Evolutionary conservation across 2,329 filamentous ascomycete species (phyloP).

Genomic region (Nemania diffusa): DNA sequence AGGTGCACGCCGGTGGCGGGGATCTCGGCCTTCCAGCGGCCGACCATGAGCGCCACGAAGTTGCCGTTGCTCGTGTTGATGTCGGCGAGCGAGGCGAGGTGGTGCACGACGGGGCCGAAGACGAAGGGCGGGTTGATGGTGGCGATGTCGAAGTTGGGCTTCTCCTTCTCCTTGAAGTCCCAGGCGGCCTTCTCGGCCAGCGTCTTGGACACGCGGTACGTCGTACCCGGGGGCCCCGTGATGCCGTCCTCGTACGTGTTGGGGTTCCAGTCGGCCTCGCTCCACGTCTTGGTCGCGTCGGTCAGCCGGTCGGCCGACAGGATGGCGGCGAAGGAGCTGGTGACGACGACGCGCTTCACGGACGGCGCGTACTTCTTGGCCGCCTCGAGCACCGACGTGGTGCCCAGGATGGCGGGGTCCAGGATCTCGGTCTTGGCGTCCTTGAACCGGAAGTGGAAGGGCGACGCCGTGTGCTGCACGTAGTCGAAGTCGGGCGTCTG

Average conservation of each 20-base stretch:
- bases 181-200: slow-evolving; percentile 64
- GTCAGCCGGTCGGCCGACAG: slow-evolving; percentile 52
- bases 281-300: slow-evolving; percentile 56
- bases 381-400: slow-evolving; percentile 76
- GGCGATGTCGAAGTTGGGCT: slow-evolving; percentile 61
- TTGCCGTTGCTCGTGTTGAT: slow-evolving; percentile 66
- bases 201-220: slow-evolving; percentile 66
- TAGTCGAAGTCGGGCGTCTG: slow-evolving; percentile 62
- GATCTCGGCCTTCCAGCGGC: slow-evolving; percentile 60
- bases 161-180: slow-evolving; percentile 59
- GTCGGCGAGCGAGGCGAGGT: slow-evolving; percentile 56
- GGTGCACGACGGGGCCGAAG: slow-evolving; percentile 63
- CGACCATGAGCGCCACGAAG: slow-evolving; percentile 61
- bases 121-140: slow-evolving; percentile 67
- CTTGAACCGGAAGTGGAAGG: slow-evolving; percentile 65
- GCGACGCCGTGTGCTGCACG: slow-evolving; percentile 70
- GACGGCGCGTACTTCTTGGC: slow-evolving; percentile 66
- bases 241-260: slow-evolving; percentile 58
- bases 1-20: slow-evolving; percentile 56
- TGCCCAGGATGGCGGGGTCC: slow-evolving; percentile 67
- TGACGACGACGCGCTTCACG: slow-evolving; percentile 77
- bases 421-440: slow-evolving; percentile 65
- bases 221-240: slow-evolving; percentile 52
- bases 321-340: slow-evolving; percentile 66
- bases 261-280: slow-evolving; percentile 65